A percentile compares a stretch with the other conserved stretches of the same genome.
Conservation (phyloP, 1,139 yeast species). For the Kluyveromyces sp. region DNA sequence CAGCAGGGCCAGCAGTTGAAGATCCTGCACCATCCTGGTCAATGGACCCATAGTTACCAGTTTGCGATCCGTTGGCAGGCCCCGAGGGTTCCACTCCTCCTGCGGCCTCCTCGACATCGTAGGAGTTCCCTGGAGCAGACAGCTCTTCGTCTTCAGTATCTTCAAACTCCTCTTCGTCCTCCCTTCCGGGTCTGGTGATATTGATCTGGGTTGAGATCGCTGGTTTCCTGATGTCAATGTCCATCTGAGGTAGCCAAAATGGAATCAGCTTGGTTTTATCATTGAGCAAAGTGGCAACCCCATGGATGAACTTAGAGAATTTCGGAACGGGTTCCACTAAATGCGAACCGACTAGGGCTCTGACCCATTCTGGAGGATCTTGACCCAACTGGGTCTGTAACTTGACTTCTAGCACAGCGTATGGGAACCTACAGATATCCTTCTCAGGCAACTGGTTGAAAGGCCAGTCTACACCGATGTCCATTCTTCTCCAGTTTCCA, state of each 20-base stretch:
- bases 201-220: conserved; percentile 44
- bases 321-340: conserved; percentile 97
- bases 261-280: conserved; percentile 80
- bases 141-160: conserved; percentile 36
- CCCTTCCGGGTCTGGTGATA: conserved; percentile 29
- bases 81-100: conserved; percentile 22
- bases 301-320: conserved; percentile 94
- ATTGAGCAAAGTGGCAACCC: conserved; percentile 81
- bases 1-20: conserved; percentile 5
- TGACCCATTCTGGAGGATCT: conserved; percentile 97
- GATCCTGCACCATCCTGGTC: conserved; percentile 4
- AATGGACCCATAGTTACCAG: conserved; percentile 35
- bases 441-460: conserved; percentile 74
- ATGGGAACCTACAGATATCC: conserved; percentile 90
- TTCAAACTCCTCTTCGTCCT: conserved; percentile 34
- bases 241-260: conserved; percentile 99
- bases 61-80: background rate
- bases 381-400: conserved; percentile 96
- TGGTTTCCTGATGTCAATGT: conserved; percentile 88
- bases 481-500: conserved; percentile 96
- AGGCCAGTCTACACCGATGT: conserved; percentile 96
- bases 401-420: conserved; percentile 94
- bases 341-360: conserved; percentile 84
- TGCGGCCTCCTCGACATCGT: conserved; percentile 45
- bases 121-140: conserved; percentile 32